Conservation (phyloP, 2,329 filamentous ascomycete species). For the Chaetothyriales sp. region DNA sequence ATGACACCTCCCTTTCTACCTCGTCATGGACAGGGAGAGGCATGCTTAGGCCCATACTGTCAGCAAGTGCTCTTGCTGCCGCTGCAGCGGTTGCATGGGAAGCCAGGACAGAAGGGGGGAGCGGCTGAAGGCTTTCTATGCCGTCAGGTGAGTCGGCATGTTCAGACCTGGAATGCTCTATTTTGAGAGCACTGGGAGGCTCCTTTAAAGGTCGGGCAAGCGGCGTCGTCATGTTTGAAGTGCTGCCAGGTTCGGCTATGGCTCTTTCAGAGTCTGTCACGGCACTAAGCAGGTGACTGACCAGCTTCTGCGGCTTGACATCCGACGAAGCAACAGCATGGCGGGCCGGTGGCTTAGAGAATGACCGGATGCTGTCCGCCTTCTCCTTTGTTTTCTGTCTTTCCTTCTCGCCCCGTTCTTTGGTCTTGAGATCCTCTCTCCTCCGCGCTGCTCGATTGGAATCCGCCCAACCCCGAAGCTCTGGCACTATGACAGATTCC, state of each 20-base stretch:
- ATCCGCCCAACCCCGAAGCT: constrained; percentile 30
- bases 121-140: constrained; percentile 25
- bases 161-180: not conserved
- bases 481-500: constrained; percentile 35
- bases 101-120: constrained; percentile 30
- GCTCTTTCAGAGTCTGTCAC: constrained; percentile 24
- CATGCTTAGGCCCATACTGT: constrained; percentile 3
- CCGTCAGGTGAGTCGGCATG: constrained; percentile 14
- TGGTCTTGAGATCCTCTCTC: constrained; percentile 19
- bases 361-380: constrained; percentile 8
- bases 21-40: not conserved
- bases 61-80: constrained; percentile 13
- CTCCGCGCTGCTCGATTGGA: constrained; percentile 18
- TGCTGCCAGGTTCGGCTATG: constrained; percentile 30
- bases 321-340: constrained; percentile 4
- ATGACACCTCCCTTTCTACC: not conserved
- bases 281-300: constrained; percentile 29
- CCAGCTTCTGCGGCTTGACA: constrained; percentile 21
- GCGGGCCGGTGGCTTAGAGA: constrained; percentile 3
- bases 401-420: constrained; percentile 19
- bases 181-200: constrained; percentile 19
- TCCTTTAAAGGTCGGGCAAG: constrained; percentile 36
- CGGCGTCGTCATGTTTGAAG: constrained; percentile 42
- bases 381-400: constrained; percentile 8
- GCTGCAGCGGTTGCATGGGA: constrained; percentile 21